A percentile compares a stretch with the other conserved stretches of the same genome.
Conservation (phyloP, 2,329 filamentous ascomycete species). For the Pseudogymnoascus sp. region DNA sequence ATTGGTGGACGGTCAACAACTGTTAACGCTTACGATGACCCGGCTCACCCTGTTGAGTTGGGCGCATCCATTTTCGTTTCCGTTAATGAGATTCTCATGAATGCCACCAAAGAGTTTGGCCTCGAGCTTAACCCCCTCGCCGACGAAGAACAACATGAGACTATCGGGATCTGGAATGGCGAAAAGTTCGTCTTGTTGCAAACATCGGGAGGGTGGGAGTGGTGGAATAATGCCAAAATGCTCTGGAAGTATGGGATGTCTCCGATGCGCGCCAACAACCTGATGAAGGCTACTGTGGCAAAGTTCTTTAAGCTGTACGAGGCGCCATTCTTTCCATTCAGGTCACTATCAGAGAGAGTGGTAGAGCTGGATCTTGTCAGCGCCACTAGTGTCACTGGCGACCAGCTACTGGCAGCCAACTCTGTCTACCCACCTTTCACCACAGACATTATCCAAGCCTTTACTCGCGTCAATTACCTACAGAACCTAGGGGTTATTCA, state of each 20-base stretch:
- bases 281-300: slow-evolving; percentile 63
- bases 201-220: slow-evolving; percentile 50
- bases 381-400: slow-evolving; percentile 62
- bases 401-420: slow-evolving; percentile 60
- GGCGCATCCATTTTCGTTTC: slow-evolving; percentile 88
- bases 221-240: slow-evolving; percentile 74
- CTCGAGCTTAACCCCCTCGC: slow-evolving; percentile 46
- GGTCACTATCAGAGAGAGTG: slow-evolving; percentile 60
- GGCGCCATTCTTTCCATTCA: slow-evolving; percentile 74
- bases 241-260: slow-evolving; percentile 79
- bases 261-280: slow-evolving; percentile 61
- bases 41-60: slow-evolving; percentile 64
- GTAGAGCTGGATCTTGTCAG: slow-evolving; percentile 58
- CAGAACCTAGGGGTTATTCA: slow-evolving; percentile 82
- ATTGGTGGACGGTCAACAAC: slow-evolving; percentile 85
- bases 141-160: slow-evolving; percentile 28
- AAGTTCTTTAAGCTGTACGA: slow-evolving; percentile 77
- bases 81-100: slow-evolving; percentile 72
- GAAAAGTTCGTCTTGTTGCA: slow-evolving; percentile 61
- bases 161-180: slow-evolving; percentile 80
- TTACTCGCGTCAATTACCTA: slow-evolving; percentile 89
- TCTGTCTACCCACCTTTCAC: slow-evolving; percentile 54
- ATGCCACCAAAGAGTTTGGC: slow-evolving; percentile 63
- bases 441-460: slow-evolving; percentile 78
- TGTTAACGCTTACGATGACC: slow-evolving; percentile 64